These are phyloP conservation scores for Caryopteris hybrid DNA, from an alignment of 305 asterid genomes.

Conservation along the genomic window DNA sequence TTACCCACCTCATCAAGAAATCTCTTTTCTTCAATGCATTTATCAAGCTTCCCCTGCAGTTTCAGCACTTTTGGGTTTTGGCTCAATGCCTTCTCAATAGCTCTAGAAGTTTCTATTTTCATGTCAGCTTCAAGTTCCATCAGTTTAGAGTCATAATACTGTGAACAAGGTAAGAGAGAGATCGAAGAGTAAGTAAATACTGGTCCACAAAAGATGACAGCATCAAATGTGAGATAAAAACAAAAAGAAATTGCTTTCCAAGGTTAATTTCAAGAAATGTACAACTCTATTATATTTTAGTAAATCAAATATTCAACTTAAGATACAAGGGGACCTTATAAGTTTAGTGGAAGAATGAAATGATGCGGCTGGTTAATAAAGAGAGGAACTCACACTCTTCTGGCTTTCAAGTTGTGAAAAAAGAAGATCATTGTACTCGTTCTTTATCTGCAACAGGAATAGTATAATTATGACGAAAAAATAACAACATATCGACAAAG, in stretches of 20 bases:
- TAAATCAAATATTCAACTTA: neutral
- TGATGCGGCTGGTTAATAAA: neutral
- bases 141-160: conserved; percentile 83
- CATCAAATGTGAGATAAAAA: neutral
- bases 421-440: conserved; percentile 88
- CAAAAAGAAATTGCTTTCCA: neutral
- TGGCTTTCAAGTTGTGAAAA: conserved; percentile 86
- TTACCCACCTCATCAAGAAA: conserved; percentile 78
- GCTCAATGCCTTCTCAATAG: conserved; percentile 67
- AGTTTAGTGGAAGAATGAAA: neutral
- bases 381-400: conserved; percentile 55
- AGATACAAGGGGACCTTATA: neutral
- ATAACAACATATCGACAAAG: neutral
- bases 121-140: conserved; percentile 73
- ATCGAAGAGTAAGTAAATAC: conserved; percentile 19
- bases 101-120: conserved; percentile 52
- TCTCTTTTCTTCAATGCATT: conserved; percentile 55
- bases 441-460: conserved; percentile 66
- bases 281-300: neutral
- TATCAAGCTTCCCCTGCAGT: conserved; percentile 63
- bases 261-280: neutral
- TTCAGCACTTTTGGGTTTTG: conserved; percentile 74
- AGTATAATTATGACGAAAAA: conserved; percentile 13
- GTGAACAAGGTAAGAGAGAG: conserved; percentile 31
- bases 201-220: conserved; percentile 11